A percentile compares a stretch with the other conserved stretches of the same genome.
These are phyloP conservation scores for Streptanthus diversifolius DNA, from an alignment of 345 rosid species.

Conservation along the genomic window DNA sequence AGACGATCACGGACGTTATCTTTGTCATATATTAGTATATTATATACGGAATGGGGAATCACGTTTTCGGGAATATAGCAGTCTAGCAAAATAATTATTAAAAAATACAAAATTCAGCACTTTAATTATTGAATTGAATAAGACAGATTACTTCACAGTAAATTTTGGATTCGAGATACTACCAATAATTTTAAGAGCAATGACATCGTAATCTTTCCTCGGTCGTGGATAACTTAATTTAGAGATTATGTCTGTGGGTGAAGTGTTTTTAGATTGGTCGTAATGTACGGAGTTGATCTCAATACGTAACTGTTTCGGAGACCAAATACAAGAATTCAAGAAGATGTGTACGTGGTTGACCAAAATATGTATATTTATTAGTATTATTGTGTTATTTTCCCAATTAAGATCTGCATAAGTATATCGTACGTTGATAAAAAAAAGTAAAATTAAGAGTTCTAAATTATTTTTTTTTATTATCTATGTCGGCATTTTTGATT, in stretches of 20 bases:
- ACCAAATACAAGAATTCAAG: neutral
- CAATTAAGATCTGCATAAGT: neutral
- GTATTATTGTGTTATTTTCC: neutral
- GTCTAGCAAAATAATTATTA: neutral
- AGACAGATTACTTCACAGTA: neutral
- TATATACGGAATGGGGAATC: neutral
- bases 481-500: neutral
- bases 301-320: neutral
- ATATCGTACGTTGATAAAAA: too few relatives aligned
- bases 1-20: neutral
- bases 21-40: constrained; percentile 1
- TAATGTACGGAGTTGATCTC: too few relatives aligned
- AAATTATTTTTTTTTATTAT: too few relatives aligned
- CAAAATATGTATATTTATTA: too few relatives aligned
- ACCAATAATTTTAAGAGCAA: neutral
- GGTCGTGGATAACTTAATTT: too few relatives aligned
- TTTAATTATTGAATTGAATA: neutral
- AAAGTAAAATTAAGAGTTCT: neutral
- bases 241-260: too few relatives aligned
- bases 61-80: constrained; percentile 5
- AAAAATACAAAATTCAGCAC: neutral
- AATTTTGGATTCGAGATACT: neutral
- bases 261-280: neutral
- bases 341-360: too few relatives aligned
- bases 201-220: neutral